Evolutionary conservation across 140 eudicot species (phyloP), one percentile per base, ranked within the genome.

Genomic region (Cichorium intybus): DNA sequence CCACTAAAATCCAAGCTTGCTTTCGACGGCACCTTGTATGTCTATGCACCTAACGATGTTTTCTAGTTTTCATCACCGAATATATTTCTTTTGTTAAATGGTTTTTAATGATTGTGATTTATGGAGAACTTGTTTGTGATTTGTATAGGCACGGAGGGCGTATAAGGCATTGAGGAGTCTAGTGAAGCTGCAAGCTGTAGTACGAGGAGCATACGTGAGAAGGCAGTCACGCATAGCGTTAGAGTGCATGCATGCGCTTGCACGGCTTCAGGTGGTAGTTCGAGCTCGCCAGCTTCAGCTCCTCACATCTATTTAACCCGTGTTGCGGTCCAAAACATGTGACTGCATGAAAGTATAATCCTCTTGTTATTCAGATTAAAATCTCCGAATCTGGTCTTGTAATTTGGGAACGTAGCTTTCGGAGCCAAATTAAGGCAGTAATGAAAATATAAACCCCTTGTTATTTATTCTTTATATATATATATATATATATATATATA

Each of bases 201-300:
- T 85, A 48, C 86, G 96, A 28, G 96, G 96, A 46, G 90, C 78
- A 20, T 48, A 76, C 14, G 91, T 81, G 66, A 76, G 96, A 71
- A 82, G 72, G 65, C 95, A 88, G 66, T 90, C 96, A 5, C 87
- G 87, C 6, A 78, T 88, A 66, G 96, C 96, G 29, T 56, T 85
- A 57, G 85, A 85, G 21, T 88, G 96, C 75, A 85, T 88, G 96
- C 89, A 88, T 18, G 74, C 95, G 1, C 84, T 88, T 41, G 88
- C 81, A 35, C 79, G 95, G 18, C 81, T 85, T 69, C 96, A 88
- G 29, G 74, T 83, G 47, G 72, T 77, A 4, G 74, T 82, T 56
- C 90, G 86, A 46, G 95, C 89, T 7, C 78, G 88, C 50, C 87
- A 78, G 45, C 88, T 85, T 46, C 84, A 74, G 27, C 79, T 74